These are phyloP conservation scores for Colletotrichum chlorophyti DNA, from an alignment of 2,329 filamentous ascomycete species.

Conservation along the genomic window DNA sequence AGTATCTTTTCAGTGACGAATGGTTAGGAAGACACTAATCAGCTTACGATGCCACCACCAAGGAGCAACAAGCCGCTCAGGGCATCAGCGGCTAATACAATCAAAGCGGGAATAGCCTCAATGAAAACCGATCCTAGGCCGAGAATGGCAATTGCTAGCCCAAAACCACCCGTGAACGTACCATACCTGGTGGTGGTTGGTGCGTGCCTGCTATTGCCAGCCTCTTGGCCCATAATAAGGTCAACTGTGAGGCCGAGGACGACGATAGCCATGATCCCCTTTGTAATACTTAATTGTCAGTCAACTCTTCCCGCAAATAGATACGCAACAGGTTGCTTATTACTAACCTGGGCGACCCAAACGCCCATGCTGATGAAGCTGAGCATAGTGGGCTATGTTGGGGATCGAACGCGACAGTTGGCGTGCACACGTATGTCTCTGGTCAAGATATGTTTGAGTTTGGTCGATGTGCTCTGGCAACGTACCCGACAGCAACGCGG, in stretches of 20 bases:
- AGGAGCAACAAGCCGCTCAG: conserved; percentile 19
- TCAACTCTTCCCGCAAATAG: neutral
- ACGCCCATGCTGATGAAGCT: conserved; percentile 9
- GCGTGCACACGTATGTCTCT: no score
- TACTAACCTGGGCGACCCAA: conserved; percentile 22
- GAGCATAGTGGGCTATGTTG: neutral
- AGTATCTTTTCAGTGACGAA: neutral
- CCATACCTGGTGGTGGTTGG: conserved; percentile 17
- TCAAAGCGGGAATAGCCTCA: conserved; percentile 11
- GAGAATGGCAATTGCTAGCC: conserved; percentile 4
- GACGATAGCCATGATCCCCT: conserved; percentile 24
- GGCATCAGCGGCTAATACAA: conserved; percentile 20
- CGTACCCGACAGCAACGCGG: no score
- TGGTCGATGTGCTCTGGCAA: no score
- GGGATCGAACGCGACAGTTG: no score
- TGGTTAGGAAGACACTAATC: no score
- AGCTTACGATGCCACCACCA: conserved; percentile 24
- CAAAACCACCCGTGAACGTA: conserved; percentile 21
- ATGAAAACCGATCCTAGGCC: conserved; percentile 13
- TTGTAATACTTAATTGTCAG: neutral
- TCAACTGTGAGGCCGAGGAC: conserved; percentile 20
- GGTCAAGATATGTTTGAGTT: neutral
- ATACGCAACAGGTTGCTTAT: neutral
- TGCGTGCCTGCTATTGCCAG: conserved; percentile 12
- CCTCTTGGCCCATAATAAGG: neutral